phyloP scores from a whole-genome alignment of 176 grass and related monocot genomes.

The Cymbopogon citratus region DNA sequence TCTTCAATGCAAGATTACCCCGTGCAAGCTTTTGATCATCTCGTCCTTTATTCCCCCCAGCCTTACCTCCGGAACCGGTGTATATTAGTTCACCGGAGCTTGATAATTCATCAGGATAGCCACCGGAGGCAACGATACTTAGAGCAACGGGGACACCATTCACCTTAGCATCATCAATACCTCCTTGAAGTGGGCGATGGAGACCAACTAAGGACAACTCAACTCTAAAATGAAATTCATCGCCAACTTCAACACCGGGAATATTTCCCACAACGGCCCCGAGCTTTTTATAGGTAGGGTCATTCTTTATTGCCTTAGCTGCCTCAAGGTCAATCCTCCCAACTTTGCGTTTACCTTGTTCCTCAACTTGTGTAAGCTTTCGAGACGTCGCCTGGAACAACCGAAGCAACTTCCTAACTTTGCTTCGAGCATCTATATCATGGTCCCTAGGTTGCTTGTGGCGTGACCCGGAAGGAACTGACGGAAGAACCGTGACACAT shows the following conservation, averaged over 20 bases:
- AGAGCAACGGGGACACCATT: conserved; percentile 34
- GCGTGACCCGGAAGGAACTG: conserved; percentile 28
- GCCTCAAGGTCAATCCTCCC: conserved; percentile 42
- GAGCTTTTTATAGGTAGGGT: conserved; percentile 31
- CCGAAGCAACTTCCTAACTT: conserved; percentile 44
- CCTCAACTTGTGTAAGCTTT: conserved; percentile 54
- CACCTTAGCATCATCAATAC: conserved; percentile 41
- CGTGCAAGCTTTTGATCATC: conserved; percentile 73
- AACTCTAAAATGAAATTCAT: conserved; percentile 70
- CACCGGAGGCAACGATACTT: conserved; percentile 74
- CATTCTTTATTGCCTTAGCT: conserved; percentile 29
- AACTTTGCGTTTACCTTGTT: conserved; percentile 24
- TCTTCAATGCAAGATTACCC: conserved; percentile 73
- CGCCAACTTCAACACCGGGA: conserved; percentile 63
- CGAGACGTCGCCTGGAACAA: conserved; percentile 44
- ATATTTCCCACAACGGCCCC: conserved; percentile 43
- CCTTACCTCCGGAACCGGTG: conserved; percentile 63
- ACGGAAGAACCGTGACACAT: conserved; percentile 39
- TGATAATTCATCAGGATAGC: conserved; percentile 52
- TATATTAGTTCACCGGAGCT: conserved; percentile 67
- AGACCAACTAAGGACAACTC: conserved; percentile 63
- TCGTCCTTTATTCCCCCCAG: conserved; percentile 28
- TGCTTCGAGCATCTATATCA: conserved; percentile 37
- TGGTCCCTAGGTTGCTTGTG: background rate
- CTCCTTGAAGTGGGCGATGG: conserved; percentile 50